Conservation (phyloP, 257 asterid genomes). For the Solanum dulcamara region DNA sequence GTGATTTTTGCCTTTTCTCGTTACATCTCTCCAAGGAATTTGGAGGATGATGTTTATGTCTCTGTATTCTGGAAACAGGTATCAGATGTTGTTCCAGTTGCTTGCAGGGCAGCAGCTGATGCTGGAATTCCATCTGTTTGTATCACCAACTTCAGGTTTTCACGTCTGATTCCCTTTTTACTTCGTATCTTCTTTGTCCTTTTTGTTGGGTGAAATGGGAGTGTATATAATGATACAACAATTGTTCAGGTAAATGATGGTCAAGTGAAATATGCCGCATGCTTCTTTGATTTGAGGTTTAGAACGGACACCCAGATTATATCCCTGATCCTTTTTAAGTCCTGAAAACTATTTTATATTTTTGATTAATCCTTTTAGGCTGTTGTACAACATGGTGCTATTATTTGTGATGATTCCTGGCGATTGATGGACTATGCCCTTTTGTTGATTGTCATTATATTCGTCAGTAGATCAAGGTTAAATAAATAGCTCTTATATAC, state of each 20-base stretch:
- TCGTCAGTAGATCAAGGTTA: neutral
- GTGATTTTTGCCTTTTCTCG: neutral
- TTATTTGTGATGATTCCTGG: neutral
- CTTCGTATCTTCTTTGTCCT: neutral
- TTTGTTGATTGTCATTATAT: neutral
- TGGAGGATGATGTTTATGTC: neutral
- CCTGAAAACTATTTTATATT: neutral
- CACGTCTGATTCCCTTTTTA: neutral
- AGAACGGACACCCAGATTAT: neutral
- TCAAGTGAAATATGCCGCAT: neutral
- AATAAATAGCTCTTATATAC: neutral
- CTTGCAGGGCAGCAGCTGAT: conserved; percentile 98
- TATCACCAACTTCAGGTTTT: conserved; percentile 86
- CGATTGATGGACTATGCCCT: neutral
- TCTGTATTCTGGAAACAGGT: conserved; percentile 33
- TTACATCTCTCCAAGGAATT: neutral
- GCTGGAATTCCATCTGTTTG: conserved; percentile 95
- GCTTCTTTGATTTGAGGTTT: neutral
- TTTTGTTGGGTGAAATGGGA: neutral
- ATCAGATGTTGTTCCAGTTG: conserved; percentile 99
- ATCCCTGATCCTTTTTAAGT: neutral
- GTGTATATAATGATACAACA: neutral
- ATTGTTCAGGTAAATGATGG: neutral
- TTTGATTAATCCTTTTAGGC: neutral
- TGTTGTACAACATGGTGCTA: neutral